Evolutionary conservation across 208 protist species (phyloP).

Genomic region (Naegleria lovaniensis): DNA sequence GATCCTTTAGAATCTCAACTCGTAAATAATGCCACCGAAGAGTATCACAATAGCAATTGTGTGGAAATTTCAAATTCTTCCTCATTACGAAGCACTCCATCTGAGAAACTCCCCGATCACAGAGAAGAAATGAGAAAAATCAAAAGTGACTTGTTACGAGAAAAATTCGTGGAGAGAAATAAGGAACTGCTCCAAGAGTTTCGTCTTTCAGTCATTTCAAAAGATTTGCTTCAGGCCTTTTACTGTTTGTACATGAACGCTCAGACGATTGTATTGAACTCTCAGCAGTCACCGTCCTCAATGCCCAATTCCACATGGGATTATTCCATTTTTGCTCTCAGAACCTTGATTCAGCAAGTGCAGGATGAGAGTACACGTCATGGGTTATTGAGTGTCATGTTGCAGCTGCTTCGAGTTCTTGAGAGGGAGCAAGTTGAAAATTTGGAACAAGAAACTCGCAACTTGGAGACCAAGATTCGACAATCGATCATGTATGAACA

Average conservation of each 20-base stretch:
- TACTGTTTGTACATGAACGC: background rate
- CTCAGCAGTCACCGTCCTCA: too few species aligned
- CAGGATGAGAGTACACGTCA: background rate
- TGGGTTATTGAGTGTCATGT: background rate
- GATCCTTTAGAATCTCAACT: background rate
- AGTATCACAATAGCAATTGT: background rate
- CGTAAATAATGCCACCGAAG: background rate
- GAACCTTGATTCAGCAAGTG: background rate
- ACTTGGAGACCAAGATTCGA: background rate
- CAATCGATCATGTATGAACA: background rate
- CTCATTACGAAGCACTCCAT: background rate
- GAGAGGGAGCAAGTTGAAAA: background rate
- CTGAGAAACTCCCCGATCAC: background rate
- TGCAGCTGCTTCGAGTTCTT: background rate
- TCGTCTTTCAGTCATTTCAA: background rate
- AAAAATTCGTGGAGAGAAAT: background rate
- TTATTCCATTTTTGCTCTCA: background rate
- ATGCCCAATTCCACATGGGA: background rate
- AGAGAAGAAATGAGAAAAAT: background rate
- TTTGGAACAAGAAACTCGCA: background rate
- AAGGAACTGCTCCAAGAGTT: background rate
- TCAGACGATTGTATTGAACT: background rate
- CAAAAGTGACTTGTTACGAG: background rate
- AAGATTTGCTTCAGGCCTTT: background rate
- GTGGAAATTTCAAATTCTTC: background rate